These are phyloP conservation scores for Fraxinus angustifolia DNA, from an alignment of 305 asterid genomes.

Conservation along the genomic window DNA sequence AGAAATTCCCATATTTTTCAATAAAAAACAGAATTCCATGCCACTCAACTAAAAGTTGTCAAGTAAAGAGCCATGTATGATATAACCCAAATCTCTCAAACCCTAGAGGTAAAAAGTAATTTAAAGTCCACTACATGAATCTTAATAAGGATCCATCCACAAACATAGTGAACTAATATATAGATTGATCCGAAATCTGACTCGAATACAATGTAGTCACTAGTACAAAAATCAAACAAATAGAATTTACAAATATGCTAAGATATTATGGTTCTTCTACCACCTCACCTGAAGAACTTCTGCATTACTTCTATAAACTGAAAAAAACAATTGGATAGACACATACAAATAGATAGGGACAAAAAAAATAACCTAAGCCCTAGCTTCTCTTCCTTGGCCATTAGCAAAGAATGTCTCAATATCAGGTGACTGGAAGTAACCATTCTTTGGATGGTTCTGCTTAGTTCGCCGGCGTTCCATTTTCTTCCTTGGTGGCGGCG, in stretches of 20 bases:
- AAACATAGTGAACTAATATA: background rate
- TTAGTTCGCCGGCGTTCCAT: slow-evolving; percentile 20
- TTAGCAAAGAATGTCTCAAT: slow-evolving; percentile 44
- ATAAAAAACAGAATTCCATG: background rate
- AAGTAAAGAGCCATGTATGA: background rate
- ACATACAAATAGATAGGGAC: background rate
- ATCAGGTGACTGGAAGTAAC: slow-evolving; percentile 58
- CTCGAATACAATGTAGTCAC: background rate
- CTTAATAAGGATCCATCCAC: background rate
- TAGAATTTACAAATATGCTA: slow-evolving; percentile 14
- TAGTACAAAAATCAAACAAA: background rate
- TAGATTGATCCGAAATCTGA: background rate
- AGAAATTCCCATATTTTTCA: background rate
- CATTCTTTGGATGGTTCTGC: slow-evolving; percentile 43
- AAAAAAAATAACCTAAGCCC: slow-evolving; percentile 21
- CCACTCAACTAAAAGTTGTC: background rate
- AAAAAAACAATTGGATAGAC: background rate
- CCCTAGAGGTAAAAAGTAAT: background rate
- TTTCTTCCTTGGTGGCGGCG: slow-evolving; percentile 70
- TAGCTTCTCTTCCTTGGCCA: slow-evolving; percentile 28
- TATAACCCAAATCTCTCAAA: background rate
- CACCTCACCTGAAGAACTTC: background rate
- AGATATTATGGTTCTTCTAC: background rate
- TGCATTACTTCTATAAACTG: background rate
- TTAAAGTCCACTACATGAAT: background rate